These are phyloP conservation scores for Aspergillus cavernicola DNA, from an alignment of 495 filamentous ascomycete genomes.

Conservation along the genomic window DNA sequence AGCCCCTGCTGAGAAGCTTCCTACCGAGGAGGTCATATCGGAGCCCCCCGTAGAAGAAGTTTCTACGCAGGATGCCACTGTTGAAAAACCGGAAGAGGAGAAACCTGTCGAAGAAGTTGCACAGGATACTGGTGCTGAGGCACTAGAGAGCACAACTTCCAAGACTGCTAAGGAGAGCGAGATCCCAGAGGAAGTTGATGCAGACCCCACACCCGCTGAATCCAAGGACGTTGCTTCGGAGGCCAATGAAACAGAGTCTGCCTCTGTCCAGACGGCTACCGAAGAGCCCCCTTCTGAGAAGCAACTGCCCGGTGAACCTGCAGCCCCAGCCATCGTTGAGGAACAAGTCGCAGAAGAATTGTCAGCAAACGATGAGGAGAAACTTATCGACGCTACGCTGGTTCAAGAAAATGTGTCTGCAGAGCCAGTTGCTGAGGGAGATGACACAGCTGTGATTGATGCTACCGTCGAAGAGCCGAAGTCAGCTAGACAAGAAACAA, in stretches of 20 bases:
- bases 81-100: constrained; percentile 1
- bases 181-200: neutral
- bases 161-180: neutral
- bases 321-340: constrained; percentile 6
- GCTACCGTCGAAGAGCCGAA: constrained; percentile 1
- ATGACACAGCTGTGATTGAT: neutral
- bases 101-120: constrained; percentile 1
- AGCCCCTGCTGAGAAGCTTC: neutral
- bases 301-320: neutral
- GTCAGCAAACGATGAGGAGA: constrained; percentile 11
- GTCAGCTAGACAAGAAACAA: neutral
- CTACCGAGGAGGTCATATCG: neutral
- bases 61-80: neutral
- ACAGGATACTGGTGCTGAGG: neutral
- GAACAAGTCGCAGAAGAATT: constrained; percentile 14
- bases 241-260: neutral
- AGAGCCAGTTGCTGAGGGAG: constrained; percentile 4
- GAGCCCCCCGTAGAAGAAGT: neutral
- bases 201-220: neutral
- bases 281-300: constrained; percentile 6
- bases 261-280: constrained; percentile 1
- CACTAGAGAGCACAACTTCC: neutral
- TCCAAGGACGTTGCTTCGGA: constrained; percentile 2
- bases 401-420: neutral
- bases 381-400: neutral